phyloP scores from a whole-genome alignment of 805 yeast species.

The Lipomyces starkeyi region DNA sequence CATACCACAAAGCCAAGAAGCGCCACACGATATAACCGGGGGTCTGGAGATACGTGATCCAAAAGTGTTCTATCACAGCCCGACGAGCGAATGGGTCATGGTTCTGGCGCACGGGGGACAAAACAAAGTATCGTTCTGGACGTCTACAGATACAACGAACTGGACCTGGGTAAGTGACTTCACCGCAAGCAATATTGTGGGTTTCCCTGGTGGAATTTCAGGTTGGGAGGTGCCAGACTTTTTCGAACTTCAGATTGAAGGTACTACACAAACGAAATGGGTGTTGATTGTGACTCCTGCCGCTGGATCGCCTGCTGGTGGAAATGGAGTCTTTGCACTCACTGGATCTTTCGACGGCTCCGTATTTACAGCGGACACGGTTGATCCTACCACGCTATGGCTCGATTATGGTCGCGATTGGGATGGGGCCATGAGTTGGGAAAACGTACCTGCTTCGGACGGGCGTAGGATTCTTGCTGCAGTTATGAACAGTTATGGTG shows the following conservation, averaged over 20 bases:
- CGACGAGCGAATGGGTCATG: conserved; percentile 15
- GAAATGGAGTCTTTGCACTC: conserved; percentile 43
- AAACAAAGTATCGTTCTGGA: conserved; percentile 6
- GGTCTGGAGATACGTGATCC: conserved; percentile 18
- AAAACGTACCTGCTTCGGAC: not conserved
- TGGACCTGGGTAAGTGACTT: conserved; percentile 14
- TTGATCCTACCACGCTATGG: not conserved
- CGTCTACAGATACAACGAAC: conserved; percentile 2
- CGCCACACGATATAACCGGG: conserved; percentile 2
- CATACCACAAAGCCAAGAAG: conserved; percentile 10
- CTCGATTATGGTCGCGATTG: not conserved
- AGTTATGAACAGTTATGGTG: too few relatives aligned
- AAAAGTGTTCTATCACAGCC: conserved; percentile 15
- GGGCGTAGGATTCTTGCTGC: too few relatives aligned
- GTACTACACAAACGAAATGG: conserved; percentile 44
- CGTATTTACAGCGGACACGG: conserved; percentile 45
- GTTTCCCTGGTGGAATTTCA: conserved; percentile 40
- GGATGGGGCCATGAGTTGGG: not conserved
- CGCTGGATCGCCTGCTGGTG: conserved; percentile 51
- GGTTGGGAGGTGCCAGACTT: conserved; percentile 53
- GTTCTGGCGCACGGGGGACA: conserved; percentile 10
- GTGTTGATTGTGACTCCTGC: conserved; percentile 50
- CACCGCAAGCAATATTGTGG: conserved; percentile 34
- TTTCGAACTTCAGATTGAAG: conserved; percentile 44
- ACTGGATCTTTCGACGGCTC: conserved; percentile 53